A percentile compares a stretch with the other conserved stretches of the same genome.
phyloP scores from a whole-genome alignment of 2,329 filamentous ascomycete species.

The Colletotrichum sp. region DNA sequence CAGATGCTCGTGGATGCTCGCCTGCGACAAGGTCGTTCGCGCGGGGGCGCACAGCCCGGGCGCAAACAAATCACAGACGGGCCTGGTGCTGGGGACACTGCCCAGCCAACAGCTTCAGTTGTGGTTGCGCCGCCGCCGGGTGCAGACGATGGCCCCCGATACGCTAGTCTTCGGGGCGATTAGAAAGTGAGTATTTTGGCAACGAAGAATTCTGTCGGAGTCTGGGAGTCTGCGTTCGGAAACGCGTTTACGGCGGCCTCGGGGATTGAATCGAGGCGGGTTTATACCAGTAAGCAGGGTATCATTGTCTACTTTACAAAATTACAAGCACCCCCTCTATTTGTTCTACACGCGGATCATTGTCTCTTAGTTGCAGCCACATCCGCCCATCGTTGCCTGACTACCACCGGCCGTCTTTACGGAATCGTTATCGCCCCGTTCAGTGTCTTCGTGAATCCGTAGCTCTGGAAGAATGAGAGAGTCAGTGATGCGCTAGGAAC shows the following conservation, averaged over 20 bases:
- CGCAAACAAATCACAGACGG: conserved; percentile 11
- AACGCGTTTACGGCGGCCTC: not conserved
- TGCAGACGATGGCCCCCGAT: conserved; percentile 72
- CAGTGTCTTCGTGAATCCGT: conserved; percentile 87
- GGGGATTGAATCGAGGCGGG: not conserved
- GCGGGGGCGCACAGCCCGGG: conserved; percentile 15
- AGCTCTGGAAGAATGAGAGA: conserved; percentile 61
- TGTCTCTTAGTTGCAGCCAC: conserved; percentile 35
- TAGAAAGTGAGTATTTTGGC: conserved; percentile 43
- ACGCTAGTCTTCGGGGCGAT: conserved; percentile 84
- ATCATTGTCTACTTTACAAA: conserved; percentile 19
- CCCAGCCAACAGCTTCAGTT: conserved; percentile 29
- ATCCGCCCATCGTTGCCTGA: conserved; percentile 31
- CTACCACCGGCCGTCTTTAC: conserved; percentile 66
- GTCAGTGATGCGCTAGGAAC: not conserved
- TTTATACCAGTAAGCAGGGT: conserved; percentile 7
- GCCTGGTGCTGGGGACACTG: not conserved
- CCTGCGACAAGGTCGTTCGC: conserved; percentile 41
- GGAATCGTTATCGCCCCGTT: conserved; percentile 91
- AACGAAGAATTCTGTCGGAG: not conserved
- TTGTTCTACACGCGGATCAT: conserved; percentile 11
- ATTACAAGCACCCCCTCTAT: not conserved
- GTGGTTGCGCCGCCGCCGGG: conserved; percentile 79
- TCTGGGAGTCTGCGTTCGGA: not conserved
- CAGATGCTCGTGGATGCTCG: conserved; percentile 78